Percentiles rank a stretch among this genome's conserved stretches.
phyloP scores from a whole-genome alignment of 2,329 filamentous ascomycete species.

The Pseudogymnoascus sp. region DNA sequence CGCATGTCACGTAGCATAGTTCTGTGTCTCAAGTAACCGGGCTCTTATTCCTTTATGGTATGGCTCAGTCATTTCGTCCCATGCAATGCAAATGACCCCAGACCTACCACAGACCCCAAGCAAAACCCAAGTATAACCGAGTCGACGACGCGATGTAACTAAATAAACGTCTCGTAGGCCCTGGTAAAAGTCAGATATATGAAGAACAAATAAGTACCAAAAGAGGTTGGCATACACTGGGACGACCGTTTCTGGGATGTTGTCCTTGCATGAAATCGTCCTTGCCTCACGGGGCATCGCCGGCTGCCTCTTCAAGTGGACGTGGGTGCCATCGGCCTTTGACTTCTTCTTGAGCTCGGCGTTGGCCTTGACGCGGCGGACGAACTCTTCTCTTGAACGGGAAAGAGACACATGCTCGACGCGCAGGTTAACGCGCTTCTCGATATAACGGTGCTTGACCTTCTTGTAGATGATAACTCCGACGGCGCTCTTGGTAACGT shows the following conservation, averaged over 20 bases:
- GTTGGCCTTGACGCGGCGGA: slow-evolving; percentile 94
- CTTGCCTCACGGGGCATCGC: slow-evolving; percentile 69
- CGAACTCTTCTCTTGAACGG: slow-evolving; percentile 93
- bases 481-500: slow-evolving; percentile 96
- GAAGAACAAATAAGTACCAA: slow-evolving; percentile 78
- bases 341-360: slow-evolving; percentile 86
- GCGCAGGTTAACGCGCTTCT: slow-evolving; percentile 99
- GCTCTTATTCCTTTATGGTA: slow-evolving; percentile 9
- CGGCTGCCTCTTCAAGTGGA: slow-evolving; percentile 90
- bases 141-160: slow-evolving; percentile 5
- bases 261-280: slow-evolving; percentile 72
- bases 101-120: slow-evolving; percentile 8
- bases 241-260: slow-evolving; percentile 82
- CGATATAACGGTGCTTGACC: slow-evolving; percentile 98
- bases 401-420: slow-evolving; percentile 95
- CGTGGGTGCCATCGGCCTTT: slow-evolving; percentile 77
- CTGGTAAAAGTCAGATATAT: slow-evolving; percentile 62
- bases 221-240: slow-evolving; percentile 40
- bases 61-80: slow-evolving; percentile 6
- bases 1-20: background rate
- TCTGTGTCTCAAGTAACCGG: slow-evolving; percentile 1
- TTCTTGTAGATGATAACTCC: slow-evolving; percentile 99
- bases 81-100: slow-evolving; percentile 6
- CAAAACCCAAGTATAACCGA: slow-evolving; percentile 6
- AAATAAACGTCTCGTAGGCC: slow-evolving; percentile 9